These are phyloP conservation scores for Phoma sp. DNA, from an alignment of 2,329 filamentous ascomycete species.

Conservation along the genomic window DNA sequence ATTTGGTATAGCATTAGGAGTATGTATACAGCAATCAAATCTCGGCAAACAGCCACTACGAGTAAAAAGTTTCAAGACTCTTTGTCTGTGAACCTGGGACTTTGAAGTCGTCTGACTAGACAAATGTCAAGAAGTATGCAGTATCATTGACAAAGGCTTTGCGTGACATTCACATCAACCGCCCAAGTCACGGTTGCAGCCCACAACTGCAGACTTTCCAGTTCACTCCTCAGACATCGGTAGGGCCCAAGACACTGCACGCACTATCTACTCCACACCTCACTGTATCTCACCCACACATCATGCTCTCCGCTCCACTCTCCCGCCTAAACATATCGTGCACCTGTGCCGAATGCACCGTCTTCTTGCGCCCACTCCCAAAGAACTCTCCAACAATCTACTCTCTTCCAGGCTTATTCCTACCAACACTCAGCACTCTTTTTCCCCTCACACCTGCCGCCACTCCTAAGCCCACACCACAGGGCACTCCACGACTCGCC, in stretches of 20 bases:
- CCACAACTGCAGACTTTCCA: not conserved
- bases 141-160: not conserved
- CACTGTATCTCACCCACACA: not conserved
- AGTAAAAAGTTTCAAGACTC: not conserved
- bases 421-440: not conserved
- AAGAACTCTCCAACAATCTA: not conserved
- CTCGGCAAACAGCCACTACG: not conserved
- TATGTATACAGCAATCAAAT: not conserved
- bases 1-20: not conserved
- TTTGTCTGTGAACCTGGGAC: not conserved
- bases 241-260: no score
- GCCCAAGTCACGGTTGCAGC: not conserved
- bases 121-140: not conserved
- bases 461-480: not conserved
- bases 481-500: not conserved
- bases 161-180: not conserved
- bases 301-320: conserved; percentile 6
- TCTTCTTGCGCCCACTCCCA: conserved; percentile 21
- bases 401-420: not conserved
- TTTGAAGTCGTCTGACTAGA: not conserved
- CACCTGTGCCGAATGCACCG: conserved; percentile 20
- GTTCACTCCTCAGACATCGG: no score
- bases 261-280: not conserved
- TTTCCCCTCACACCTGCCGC: not conserved
- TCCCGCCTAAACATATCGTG: conserved; percentile 23